Percentiles rank a stretch among this genome's conserved stretches.
Conservation (phyloP, 345 rosid genomes). For the Adansonia digitata region DNA sequence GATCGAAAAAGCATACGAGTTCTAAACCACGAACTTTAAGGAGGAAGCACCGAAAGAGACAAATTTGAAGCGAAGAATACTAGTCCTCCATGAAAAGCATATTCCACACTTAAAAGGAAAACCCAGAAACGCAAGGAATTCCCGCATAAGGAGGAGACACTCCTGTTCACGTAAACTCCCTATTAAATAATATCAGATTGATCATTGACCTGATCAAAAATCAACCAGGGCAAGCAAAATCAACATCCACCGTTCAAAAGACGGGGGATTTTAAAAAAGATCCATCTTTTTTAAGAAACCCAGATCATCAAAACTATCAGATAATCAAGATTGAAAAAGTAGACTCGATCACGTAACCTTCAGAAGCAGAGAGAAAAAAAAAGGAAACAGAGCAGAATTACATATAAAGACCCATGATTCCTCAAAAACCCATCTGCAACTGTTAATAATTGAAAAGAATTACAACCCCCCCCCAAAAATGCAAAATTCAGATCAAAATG, state of each 20-base stretch:
- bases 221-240: conserved; percentile 22
- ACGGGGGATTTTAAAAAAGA: conserved; percentile 21
- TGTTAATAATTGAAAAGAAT: conserved; percentile 27
- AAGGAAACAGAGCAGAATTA: conserved; percentile 12
- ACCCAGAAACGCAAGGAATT: conserved; percentile 40
- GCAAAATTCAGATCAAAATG: conserved; percentile 23
- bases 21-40: not conserved
- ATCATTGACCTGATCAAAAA: conserved; percentile 32
- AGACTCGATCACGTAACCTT: conserved; percentile 26
- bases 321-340: not conserved
- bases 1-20: not conserved
- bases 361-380: conserved; percentile 11
- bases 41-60: conserved; percentile 13
- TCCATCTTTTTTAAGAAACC: conserved; percentile 22
- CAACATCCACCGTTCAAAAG: conserved; percentile 14
- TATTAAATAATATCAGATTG: conserved; percentile 18
- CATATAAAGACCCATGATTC: conserved; percentile 37
- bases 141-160: conserved; percentile 25
- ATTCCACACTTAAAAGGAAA: conserved; percentile 36
- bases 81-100: conserved; percentile 34
- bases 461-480: conserved; percentile 23
- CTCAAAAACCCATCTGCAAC: conserved; percentile 52
- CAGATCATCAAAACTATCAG: conserved; percentile 32
- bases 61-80: conserved; percentile 40
- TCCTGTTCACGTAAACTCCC: conserved; percentile 42